Evolutionary conservation across 2,329 filamentous ascomycete species (phyloP), one percentile per base, ranked within the genome.

Genomic region (Basipetospora sp.): DNA sequence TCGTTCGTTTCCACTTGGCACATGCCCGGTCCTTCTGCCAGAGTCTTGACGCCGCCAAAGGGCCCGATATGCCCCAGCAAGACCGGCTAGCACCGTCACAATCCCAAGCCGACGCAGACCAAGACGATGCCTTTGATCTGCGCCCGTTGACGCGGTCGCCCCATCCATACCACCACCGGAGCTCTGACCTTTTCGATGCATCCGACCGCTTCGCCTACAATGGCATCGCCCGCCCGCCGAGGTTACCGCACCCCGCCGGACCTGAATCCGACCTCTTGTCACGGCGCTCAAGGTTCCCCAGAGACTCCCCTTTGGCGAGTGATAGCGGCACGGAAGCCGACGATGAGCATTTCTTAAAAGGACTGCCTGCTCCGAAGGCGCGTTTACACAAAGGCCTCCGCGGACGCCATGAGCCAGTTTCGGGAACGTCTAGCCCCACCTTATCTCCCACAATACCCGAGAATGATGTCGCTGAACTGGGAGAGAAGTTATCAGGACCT

Each of bases 271-370:
- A n/a, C n/a, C 30, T 5, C 14, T 15, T 14, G 19, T 20, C 4
- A 22, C 28, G 15, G 22, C 28, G 13, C 15, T 14, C 31, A 31
- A 18, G 13, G 14, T 14, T 29, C 28, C 55, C 60, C 41, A 67
- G 64, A 44, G 67, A 71, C 36, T 73, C 71, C 4, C 65, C 69
- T 1, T 69, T 75, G 2, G 73, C 72, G 9, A 94, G 84, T 55
- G 87, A 94, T 47, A 94, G 86, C 54, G 88, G 88, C 17, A 93
- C 87, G 14, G 88, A 96, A 54, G 88, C 88, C 28, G 88, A 94
- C 50, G 88, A 96, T 60, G 88, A 96, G 56, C 81, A 87, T 44
- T 78, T 88, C 47, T 65, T 94, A 40, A 90, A 80, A 54, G 81
- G 86, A 1, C 62, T 94, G 16, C 87, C 88, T 1, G 83, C 87